Percentiles rank a stretch among this genome's conserved stretches.
Evolutionary conservation across 1,284 basidiomycete genomes (phyloP).

Genomic region (Exobasidium cylindrosporum): DNA sequence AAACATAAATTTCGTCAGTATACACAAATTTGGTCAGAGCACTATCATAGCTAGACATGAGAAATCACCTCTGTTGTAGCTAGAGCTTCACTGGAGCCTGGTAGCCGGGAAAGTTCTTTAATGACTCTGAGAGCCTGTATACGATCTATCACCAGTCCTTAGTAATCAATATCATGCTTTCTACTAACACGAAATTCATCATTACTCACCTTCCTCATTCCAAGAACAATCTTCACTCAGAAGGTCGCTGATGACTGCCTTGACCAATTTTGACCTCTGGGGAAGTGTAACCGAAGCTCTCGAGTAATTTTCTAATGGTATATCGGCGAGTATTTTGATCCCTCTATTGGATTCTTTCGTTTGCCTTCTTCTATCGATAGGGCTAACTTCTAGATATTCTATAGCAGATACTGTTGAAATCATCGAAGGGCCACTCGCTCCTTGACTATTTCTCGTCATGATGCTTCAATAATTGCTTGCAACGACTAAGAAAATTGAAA

Average conservation of each 20-base stretch:
- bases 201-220: background rate
- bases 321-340: background rate
- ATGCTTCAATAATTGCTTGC: no score
- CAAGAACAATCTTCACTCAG: background rate
- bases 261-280: background rate
- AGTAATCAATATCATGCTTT: background rate
- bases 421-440: no score
- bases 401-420: background rate
- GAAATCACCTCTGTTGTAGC: background rate
- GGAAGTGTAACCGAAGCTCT: background rate
- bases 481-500: no score
- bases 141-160: slow-evolving; percentile 8
- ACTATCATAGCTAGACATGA: no score
- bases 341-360: background rate
- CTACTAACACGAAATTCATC: background rate
- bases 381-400: background rate
- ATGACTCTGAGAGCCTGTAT: slow-evolving; percentile 29
- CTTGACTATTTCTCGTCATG: no score
- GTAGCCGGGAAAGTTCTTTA: slow-evolving; percentile 38
- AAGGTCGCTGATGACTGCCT: background rate
- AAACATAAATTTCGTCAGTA: no score
- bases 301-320: background rate
- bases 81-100: slow-evolving; percentile 29
- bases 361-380: background rate
- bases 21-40: no score